phyloP scores from a whole-genome alignment of 441 rosid species.

The Flueggea neowawraea region DNA sequence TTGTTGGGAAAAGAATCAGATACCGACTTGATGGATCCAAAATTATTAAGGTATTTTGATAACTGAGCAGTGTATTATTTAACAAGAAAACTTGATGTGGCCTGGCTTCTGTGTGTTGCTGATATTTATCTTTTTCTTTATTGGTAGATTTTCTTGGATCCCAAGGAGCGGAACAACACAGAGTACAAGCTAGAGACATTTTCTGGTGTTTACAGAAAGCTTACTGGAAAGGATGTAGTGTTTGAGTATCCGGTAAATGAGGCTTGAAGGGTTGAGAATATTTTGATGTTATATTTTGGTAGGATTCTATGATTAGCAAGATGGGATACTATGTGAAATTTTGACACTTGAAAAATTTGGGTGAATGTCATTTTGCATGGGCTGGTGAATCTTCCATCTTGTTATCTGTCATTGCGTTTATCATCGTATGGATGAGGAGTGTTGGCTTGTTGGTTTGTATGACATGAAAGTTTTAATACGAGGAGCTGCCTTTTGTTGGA shows the following conservation, averaged over 20 bases:
- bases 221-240: slow-evolving; percentile 73
- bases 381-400: no score
- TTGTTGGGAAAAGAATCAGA: slow-evolving; percentile 78
- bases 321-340: no score
- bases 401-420: no score
- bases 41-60: slow-evolving; percentile 52
- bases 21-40: slow-evolving; percentile 83
- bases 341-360: no score
- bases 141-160: slow-evolving; percentile 66
- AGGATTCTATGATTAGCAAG: no score
- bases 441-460: no score
- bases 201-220: slow-evolving; percentile 75
- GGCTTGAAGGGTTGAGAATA: background rate
- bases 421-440: no score
- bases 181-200: slow-evolving; percentile 66
- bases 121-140: background rate
- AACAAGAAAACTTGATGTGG: background rate
- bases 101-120: background rate
- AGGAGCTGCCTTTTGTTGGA: no score
- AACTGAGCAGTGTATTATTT: background rate
- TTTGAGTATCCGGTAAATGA: slow-evolving; percentile 65
- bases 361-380: no score
- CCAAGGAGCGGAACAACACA: slow-evolving; percentile 69
- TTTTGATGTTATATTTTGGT: background rate
- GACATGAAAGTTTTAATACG: no score